Percentiles rank a stretch among this genome's conserved stretches.
Evolutionary conservation across 179 eudicot species (phyloP).

Genomic region (Heliamphora pulchella): DNA sequence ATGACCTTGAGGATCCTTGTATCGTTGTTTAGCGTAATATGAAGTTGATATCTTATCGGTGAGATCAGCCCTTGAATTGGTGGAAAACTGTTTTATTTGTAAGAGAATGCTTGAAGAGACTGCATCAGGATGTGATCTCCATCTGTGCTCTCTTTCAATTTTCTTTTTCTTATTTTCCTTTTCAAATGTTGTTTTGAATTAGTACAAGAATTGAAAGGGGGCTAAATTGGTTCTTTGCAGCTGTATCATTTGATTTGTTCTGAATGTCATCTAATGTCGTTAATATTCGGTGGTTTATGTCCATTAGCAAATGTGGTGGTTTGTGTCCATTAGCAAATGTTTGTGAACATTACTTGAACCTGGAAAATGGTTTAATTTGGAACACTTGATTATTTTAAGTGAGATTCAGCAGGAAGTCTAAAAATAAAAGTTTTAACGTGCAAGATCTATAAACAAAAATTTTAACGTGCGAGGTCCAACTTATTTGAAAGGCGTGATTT

Average conservation of each 20-base stretch:
- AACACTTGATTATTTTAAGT: too few relatives aligned
- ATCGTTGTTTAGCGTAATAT: not conserved
- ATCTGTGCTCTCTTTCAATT: not conserved
- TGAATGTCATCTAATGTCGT: not conserved
- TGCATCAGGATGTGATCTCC: not conserved
- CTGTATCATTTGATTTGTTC: not conserved
- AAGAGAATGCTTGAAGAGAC: not conserved
- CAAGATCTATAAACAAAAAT: too few relatives aligned
- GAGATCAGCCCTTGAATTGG: not conserved
- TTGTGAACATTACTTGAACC: constrained; percentile 2
- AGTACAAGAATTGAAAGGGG: not conserved
- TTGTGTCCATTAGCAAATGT: not conserved
- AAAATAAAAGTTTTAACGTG: too few relatives aligned
- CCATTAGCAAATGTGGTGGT: not conserved
- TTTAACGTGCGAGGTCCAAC: too few relatives aligned
- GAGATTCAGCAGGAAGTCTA: too few relatives aligned
- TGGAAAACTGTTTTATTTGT: not conserved
- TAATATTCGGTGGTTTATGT: not conserved
- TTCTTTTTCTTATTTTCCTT: not conserved
- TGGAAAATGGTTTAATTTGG: too few relatives aligned
- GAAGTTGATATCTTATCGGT: not conserved
- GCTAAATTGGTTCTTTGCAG: not conserved
- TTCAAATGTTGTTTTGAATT: not conserved
- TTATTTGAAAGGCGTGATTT: too few relatives aligned
- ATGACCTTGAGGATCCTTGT: not conserved